These are phyloP conservation scores for Punica granatum DNA, from an alignment of 345 rosid genomes.

Conservation along the genomic window DNA sequence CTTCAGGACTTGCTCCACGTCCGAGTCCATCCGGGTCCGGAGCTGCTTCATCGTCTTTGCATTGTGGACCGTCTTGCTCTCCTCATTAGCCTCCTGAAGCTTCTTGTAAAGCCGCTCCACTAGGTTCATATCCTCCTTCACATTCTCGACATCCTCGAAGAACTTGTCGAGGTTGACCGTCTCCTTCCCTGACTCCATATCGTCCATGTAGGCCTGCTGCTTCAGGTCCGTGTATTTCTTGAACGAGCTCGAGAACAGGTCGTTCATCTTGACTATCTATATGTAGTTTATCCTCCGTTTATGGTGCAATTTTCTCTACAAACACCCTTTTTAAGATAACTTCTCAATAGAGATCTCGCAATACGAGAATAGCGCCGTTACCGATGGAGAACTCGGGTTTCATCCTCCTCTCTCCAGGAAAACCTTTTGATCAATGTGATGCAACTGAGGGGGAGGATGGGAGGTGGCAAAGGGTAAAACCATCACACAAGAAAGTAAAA, in stretches of 20 bases:
- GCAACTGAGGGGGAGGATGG: constrained; percentile 2
- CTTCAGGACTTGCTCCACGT: constrained; percentile 56
- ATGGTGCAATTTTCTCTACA: background rate
- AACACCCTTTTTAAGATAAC: background rate
- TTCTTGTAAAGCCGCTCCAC: constrained; percentile 51
- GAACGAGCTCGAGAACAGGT: constrained; percentile 71
- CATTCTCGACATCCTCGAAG: constrained; percentile 71
- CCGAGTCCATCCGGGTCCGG: constrained; percentile 52
- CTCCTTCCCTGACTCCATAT: constrained; percentile 64
- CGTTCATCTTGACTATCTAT: constrained; percentile 47
- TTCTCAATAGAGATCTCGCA: background rate
- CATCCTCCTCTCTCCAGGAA: constrained; percentile 6
- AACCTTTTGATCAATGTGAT: background rate
- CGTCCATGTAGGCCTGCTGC: constrained; percentile 45
- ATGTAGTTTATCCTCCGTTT: background rate
- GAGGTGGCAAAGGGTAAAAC: constrained; percentile 4
- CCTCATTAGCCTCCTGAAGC: constrained; percentile 71
- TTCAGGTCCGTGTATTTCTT: constrained; percentile 64
- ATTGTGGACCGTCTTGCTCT: constrained; percentile 55
- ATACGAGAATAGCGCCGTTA: background rate
- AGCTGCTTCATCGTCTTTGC: constrained; percentile 60
- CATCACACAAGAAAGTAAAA: background rate
- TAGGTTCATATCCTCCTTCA: constrained; percentile 54
- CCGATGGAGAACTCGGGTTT: background rate
- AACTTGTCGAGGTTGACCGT: constrained; percentile 56